Base-by-base conservation (phyloP, 176 grass and related monocot species). In the Bromus sterilis region DNA sequence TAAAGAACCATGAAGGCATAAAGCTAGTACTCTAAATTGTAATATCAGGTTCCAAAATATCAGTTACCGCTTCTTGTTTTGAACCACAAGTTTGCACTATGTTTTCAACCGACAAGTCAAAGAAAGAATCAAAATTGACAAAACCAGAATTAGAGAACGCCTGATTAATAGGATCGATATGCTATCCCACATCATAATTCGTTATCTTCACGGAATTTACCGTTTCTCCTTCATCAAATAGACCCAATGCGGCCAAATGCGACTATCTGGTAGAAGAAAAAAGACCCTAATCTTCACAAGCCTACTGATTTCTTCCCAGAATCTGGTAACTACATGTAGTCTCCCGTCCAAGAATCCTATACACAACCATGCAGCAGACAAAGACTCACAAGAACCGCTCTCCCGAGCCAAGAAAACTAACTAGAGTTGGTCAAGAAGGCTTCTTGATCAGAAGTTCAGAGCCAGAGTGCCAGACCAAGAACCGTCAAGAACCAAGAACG, bases 401-500 rank as follows among this genome's bases (percentile, higher is more conserved):
- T 53, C 71, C 18, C 16, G 77, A 82, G 68, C 56, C 48, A 46
- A n/a, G 34, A 82, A 85, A 78, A 35, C 65, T 29, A 13, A 62
- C 71, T 48, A 56, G 14, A 66, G 29, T 46, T 56, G 56, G 81
- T 65, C 64, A 39, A 40, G 44, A 46, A 37, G 1, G 57, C 3
- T 46, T 46, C 67, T 58, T 37, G 43, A 74, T 57, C 81, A 75
- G 58, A 80, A 29, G 69, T 72, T 72, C 14, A 72, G 42, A 72
- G 56, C 5, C 59, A 33, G 67, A 72, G 42, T 48, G 56, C 5
- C 59, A 33, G 67, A 56, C 35, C 76, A 77, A 84, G 77, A 89
- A 76, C 62, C 70, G 32, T 40, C 77, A 85, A 61, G 87, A 84
- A 81, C 24, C 62, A 89, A 81, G 83, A 89, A 86, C 34, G 55